Percentiles rank a stretch among this genome's conserved stretches.
Conservation (phyloP, 352 stramenopile species). For the Phytophthora rubi region DNA sequence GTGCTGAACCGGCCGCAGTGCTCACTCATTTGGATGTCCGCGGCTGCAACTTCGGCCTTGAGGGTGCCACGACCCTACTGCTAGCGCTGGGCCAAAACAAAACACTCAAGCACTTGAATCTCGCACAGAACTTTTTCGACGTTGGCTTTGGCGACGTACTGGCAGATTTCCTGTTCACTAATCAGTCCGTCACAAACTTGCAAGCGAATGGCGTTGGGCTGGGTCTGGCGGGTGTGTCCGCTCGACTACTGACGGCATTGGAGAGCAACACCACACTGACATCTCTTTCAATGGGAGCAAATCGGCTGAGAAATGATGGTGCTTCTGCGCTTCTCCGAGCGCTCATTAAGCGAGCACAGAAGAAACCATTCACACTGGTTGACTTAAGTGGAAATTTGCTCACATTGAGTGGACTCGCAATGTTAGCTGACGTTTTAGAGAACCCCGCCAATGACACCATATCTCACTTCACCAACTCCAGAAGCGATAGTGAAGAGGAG, state of each 20-base stretch:
- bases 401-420: constrained; percentile 52
- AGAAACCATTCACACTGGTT: constrained; percentile 50
- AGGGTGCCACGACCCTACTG: constrained; percentile 64
- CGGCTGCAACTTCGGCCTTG: constrained; percentile 72
- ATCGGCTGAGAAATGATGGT: constrained; percentile 71
- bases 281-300: constrained; percentile 67
- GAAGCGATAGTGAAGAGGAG: not conserved
- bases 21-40: constrained; percentile 72
- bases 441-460: not conserved
- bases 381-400: constrained; percentile 84
- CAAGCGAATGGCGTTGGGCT: constrained; percentile 74
- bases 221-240: constrained; percentile 54
- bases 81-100: constrained; percentile 60
- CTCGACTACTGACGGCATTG: constrained; percentile 53
- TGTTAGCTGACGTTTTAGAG: constrained; percentile 50
- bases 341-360: constrained; percentile 50
- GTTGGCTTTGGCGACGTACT: constrained; percentile 70
- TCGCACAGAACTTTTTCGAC: constrained; percentile 82
- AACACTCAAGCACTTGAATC: constrained; percentile 61
- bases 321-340: constrained; percentile 54
- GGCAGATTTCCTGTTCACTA: constrained; percentile 67
- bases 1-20: constrained; percentile 13
- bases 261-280: constrained; percentile 53
- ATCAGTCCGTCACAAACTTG: constrained; percentile 54
- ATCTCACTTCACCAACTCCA: constrained; percentile 2